Evolutionary conservation across 805 yeast species (phyloP).

Genomic region (Clavispora vitiphila): DNA sequence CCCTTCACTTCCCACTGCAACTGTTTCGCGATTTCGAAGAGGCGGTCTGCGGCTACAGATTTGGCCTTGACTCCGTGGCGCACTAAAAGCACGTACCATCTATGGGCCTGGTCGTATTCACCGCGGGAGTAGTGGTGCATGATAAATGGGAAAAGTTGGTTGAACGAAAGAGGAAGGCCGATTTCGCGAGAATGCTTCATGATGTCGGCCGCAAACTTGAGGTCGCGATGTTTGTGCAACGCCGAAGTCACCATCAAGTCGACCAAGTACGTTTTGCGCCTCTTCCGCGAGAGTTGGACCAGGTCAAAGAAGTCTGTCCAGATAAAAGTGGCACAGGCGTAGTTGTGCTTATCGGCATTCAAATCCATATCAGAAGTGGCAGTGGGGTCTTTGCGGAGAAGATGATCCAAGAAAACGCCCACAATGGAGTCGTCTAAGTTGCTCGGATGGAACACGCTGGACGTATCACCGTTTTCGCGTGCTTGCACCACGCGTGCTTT

Average conservation of each 20-base stretch:
- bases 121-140: conserved; percentile 28
- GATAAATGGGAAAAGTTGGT: conserved; percentile 36
- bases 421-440: conserved; percentile 16
- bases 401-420: conserved; percentile 20
- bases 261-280: conserved; percentile 19
- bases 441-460: conserved; percentile 9
- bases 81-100: conserved; percentile 34
- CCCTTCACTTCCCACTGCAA: conserved; percentile 34
- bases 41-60: conserved; percentile 21
- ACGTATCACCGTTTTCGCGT: conserved; percentile 2
- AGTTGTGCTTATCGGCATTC: conserved; percentile 7
- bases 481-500: conserved; percentile 3
- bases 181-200: conserved; percentile 21
- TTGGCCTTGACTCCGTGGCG: conserved; percentile 27
- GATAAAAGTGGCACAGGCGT: conserved; percentile 23
- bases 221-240: conserved; percentile 29
- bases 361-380: conserved; percentile 14
- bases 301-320: conserved; percentile 17
- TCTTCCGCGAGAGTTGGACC: conserved; percentile 9
- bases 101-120: conserved; percentile 27
- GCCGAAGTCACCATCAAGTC: conserved; percentile 30
- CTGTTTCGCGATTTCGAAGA: conserved; percentile 31
- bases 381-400: conserved; percentile 20
- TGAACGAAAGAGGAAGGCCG: conserved; percentile 32
- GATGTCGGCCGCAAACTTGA: conserved; percentile 27